Evolutionary conservation across 2,329 filamentous ascomycete species (phyloP), one percentile per base, ranked within the genome.

Genomic region (Nemania abortiva): DNA sequence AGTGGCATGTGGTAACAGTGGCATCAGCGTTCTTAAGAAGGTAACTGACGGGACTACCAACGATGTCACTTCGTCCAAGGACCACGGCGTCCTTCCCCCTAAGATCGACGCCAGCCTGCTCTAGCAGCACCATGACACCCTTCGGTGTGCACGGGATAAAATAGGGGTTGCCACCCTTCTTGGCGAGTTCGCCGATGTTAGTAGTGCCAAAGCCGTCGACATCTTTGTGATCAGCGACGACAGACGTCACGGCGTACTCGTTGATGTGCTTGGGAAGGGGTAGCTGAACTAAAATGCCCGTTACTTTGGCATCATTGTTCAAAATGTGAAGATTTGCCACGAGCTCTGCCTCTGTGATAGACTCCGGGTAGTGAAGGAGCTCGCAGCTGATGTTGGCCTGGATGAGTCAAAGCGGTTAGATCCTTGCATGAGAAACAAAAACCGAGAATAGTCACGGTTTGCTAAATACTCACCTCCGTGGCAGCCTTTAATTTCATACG

Each of bases 401-500:
- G n/a, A 68, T 59, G 59, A 72, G 65, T 73, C 71, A 79, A 50
- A 54, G 61, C 20, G 49, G 56, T 74, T 71, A 67, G 65, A 71
- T 65, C 34, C 45, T 50, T 55, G 9, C 18, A 34, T 53, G 1
- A 39, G 18, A 31, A 59, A 53, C 18, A 42, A 24, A 61, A 31
- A 39, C 31, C 56, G 50, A 49, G 10, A 49, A 37, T 54, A n/a
- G 13, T 42, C 37, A 54, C 11, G 29, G 42, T 47, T 11, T n/a
- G 13, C 18, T 55, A 34, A 50, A 57, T 24, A 69, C 83, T 75
- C 84, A 94, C 92, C 88, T 98, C 96, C 80, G 93, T 86, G 67
- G 96, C 96, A 74, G 96, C 96, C 88, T 98, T 99, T 78, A 98
- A 85, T 86, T 99, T 99, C 96, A 99, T 99, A 84, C 95, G 95